Evolutionary conservation across 768 basidiomycete species (phyloP).

Genomic region (Piloderma croceum): DNA sequence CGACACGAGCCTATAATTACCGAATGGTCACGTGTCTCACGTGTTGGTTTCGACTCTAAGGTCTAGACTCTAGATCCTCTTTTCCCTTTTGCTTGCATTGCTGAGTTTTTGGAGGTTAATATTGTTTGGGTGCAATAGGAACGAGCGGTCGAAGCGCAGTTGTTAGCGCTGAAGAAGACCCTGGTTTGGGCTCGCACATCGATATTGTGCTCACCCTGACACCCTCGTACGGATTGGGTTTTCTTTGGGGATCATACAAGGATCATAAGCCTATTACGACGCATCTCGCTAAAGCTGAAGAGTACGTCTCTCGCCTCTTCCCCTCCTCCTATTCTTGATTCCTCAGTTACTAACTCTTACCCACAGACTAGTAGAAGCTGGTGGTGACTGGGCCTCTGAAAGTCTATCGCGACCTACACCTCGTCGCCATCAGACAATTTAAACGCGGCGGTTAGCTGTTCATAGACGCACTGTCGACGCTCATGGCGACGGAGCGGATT

Average conservation of each 20-base stretch:
- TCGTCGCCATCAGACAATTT: slow-evolving; percentile 87
- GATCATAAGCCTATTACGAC: slow-evolving; percentile 67
- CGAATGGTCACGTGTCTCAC: too few relatives aligned
- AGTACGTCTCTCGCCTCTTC: slow-evolving; percentile 41
- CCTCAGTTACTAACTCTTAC: slow-evolving; percentile 1
- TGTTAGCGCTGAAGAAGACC: slow-evolving; percentile 83
- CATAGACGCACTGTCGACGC: slow-evolving; percentile 88
- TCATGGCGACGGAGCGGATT: slow-evolving; percentile 87
- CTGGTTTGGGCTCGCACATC: slow-evolving; percentile 87
- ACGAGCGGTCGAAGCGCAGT: slow-evolving; percentile 70
- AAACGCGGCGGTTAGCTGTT: slow-evolving; percentile 79
- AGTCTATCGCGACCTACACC: slow-evolving; percentile 86
- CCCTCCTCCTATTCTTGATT: background rate
- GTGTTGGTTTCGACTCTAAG: too few relatives aligned
- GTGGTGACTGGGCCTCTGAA: slow-evolving; percentile 98
- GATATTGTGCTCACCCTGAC: slow-evolving; percentile 83
- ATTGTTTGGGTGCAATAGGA: slow-evolving; percentile 49
- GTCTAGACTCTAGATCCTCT: too few relatives aligned
- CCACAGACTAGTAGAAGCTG: slow-evolving; percentile 80
- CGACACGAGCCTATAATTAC: too few relatives aligned
- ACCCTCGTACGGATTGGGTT: slow-evolving; percentile 79
- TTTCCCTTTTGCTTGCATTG: too few relatives aligned
- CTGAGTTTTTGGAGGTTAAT: too few relatives aligned
- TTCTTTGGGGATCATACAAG: slow-evolving; percentile 75
- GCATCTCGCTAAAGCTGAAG: slow-evolving; percentile 75